phyloP scores from a whole-genome alignment of 441 rosid species.

The Gossypium trilobum region DNA sequence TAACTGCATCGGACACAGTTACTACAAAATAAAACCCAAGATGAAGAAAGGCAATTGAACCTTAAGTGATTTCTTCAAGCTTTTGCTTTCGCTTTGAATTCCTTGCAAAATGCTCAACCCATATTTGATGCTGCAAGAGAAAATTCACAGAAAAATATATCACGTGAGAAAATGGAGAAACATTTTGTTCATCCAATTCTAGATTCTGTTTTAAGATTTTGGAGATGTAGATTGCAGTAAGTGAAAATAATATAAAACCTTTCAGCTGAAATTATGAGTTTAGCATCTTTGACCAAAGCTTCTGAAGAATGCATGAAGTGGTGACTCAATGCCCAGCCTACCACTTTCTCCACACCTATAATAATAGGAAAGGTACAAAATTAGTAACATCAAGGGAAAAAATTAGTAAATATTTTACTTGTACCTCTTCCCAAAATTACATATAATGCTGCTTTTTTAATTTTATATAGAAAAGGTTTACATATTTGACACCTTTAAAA shows the following conservation, averaged over 20 bases:
- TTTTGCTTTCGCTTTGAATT: constrained; percentile 72
- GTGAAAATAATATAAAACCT: constrained; percentile 38
- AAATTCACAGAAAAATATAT: constrained; percentile 8
- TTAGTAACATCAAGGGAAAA: constrained; percentile 12
- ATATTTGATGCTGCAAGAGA: constrained; percentile 53
- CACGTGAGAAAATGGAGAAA: not conserved
- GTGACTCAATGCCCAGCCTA: constrained; percentile 87
- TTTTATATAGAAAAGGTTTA: not conserved
- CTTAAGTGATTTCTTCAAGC: constrained; percentile 84
- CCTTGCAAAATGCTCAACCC: constrained; percentile 74
- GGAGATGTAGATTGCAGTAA: not conserved
- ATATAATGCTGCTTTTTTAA: not conserved
- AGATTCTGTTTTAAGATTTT: not conserved
- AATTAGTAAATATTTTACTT: not conserved
- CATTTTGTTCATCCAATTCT: not conserved
- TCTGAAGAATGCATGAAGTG: constrained; percentile 70
- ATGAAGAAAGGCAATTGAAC: constrained; percentile 29
- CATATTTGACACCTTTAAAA: not conserved
- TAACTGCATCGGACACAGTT: not conserved
- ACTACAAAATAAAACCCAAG: not conserved
- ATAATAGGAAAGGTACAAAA: constrained; percentile 8
- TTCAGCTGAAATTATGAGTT: constrained; percentile 60
- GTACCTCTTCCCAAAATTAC: not conserved
- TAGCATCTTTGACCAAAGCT: constrained; percentile 46
- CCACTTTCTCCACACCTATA: constrained; percentile 81